Evolutionary conservation across 208 protist genomes (phyloP).

Genomic region (Vickermania ingenoplastis): DNA sequence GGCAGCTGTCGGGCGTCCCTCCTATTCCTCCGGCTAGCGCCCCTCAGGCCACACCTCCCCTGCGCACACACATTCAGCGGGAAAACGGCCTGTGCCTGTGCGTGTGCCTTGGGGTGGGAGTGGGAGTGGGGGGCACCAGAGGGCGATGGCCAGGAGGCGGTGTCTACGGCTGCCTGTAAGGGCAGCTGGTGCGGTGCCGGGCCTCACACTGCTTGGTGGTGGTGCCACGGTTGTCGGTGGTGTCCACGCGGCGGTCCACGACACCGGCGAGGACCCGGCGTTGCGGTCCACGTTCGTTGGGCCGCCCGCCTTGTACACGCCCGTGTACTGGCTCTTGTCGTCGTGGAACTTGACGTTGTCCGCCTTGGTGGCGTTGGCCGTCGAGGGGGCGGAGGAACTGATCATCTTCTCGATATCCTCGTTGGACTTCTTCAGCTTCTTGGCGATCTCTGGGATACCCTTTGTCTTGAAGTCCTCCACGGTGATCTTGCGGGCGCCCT

Average conservation of each 20-base stretch:
- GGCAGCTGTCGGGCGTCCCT: too few relatives aligned
- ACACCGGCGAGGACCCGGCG: slow-evolving; percentile 71
- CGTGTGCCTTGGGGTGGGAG: too few relatives aligned
- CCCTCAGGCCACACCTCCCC: too few relatives aligned
- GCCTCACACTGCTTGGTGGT: slow-evolving; percentile 62
- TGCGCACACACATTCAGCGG: too few relatives aligned
- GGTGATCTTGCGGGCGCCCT: slow-evolving; percentile 80
- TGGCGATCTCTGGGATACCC: slow-evolving; percentile 74
- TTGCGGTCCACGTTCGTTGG: slow-evolving; percentile 88
- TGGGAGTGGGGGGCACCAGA: too few relatives aligned
- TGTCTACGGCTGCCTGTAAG: too few relatives aligned
- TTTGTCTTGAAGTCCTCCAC: slow-evolving; percentile 57
- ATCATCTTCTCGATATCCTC: slow-evolving; percentile 60
- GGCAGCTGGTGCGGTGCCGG: too few relatives aligned
- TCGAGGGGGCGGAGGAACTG: slow-evolving; percentile 23
- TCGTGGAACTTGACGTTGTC: slow-evolving; percentile 86
- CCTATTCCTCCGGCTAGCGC: too few relatives aligned
- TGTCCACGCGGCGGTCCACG: slow-evolving; percentile 68
- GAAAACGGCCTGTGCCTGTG: too few relatives aligned
- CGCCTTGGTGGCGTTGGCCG: slow-evolving; percentile 69
- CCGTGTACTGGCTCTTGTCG: slow-evolving; percentile 87
- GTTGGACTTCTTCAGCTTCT: slow-evolving; percentile 75
- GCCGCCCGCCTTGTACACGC: slow-evolving; percentile 81
- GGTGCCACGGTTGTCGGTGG: slow-evolving; percentile 66
- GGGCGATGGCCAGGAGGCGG: too few relatives aligned